Evolutionary conservation across 2,329 filamentous ascomycete genomes (phyloP).

Genomic region (Talaromyces rugulosus): DNA sequence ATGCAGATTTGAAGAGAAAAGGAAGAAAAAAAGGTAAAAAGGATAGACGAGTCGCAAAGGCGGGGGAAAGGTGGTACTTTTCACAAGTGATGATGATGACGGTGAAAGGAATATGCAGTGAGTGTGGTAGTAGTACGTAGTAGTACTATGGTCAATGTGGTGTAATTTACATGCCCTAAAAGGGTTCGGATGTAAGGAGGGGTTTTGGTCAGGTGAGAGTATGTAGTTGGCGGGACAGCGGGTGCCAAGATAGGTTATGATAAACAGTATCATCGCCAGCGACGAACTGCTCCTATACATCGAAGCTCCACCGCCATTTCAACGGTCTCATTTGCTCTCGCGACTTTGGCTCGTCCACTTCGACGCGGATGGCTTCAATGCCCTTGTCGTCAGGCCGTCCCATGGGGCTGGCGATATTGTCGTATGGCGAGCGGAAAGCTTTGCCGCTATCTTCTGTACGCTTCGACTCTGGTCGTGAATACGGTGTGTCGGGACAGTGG

Average conservation of each 20-base stretch:
- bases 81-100: neutral
- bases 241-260: neutral
- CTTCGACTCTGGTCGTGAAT: slow-evolving; percentile 35
- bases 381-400: slow-evolving; percentile 28
- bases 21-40: neutral
- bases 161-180: slow-evolving; percentile 11
- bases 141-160: neutral
- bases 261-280: neutral
- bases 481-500: slow-evolving; percentile 31
- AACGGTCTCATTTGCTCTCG: slow-evolving; percentile 28
- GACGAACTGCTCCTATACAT: slow-evolving; percentile 26
- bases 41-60: neutral
- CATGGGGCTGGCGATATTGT: slow-evolving; percentile 30
- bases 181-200: neutral
- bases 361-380: slow-evolving; percentile 31
- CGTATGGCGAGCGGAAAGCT: slow-evolving; percentile 25
- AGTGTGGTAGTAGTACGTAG: slow-evolving; percentile 1
- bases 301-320: slow-evolving; percentile 43
- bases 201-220: neutral
- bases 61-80: neutral
- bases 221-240: neutral
- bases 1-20: neutral
- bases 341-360: slow-evolving; percentile 31
- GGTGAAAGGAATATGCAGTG: slow-evolving; percentile 8
- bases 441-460: slow-evolving; percentile 28